Evolutionary conservation across 345 rosid genomes (phyloP).

Genomic region (Hirschfeldia incana): DNA sequence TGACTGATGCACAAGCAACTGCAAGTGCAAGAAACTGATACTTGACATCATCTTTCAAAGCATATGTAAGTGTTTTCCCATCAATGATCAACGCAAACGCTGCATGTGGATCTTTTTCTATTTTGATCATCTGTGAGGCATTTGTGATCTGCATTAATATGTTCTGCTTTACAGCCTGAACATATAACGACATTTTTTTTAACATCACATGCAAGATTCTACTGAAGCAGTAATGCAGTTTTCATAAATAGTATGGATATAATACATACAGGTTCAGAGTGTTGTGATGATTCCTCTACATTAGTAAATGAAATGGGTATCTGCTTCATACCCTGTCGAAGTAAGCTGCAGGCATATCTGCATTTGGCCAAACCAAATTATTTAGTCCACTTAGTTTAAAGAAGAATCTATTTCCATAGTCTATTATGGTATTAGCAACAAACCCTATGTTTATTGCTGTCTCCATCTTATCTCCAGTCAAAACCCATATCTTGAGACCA

Average conservation of each 20-base stretch:
- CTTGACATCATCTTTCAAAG: constrained; percentile 54
- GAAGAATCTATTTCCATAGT: neutral
- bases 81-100: constrained; percentile 73
- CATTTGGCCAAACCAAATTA: constrained; percentile 24
- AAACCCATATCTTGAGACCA: constrained; percentile 79
- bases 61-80: constrained; percentile 64
- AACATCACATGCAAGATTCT: constrained; percentile 7
- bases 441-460: constrained; percentile 83
- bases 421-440: constrained; percentile 17
- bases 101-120: constrained; percentile 45
- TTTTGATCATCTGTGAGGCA: constrained; percentile 46
- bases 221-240: constrained; percentile 1
- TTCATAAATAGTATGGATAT: constrained; percentile 21
- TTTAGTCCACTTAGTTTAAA: neutral
- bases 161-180: constrained; percentile 54
- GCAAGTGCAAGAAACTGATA: constrained; percentile 63
- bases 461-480: constrained; percentile 86
- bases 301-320: constrained; percentile 30
- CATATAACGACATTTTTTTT: constrained; percentile 5
- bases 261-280: constrained; percentile 31
- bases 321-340: constrained; percentile 72
- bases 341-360: constrained; percentile 83
- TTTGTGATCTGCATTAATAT: constrained; percentile 54
- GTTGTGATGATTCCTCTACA: constrained; percentile 23
- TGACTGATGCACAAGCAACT: constrained; percentile 72